Conservation (phyloP, 352 stramenopile species). For the Globisporangium apiculatum region DNA sequence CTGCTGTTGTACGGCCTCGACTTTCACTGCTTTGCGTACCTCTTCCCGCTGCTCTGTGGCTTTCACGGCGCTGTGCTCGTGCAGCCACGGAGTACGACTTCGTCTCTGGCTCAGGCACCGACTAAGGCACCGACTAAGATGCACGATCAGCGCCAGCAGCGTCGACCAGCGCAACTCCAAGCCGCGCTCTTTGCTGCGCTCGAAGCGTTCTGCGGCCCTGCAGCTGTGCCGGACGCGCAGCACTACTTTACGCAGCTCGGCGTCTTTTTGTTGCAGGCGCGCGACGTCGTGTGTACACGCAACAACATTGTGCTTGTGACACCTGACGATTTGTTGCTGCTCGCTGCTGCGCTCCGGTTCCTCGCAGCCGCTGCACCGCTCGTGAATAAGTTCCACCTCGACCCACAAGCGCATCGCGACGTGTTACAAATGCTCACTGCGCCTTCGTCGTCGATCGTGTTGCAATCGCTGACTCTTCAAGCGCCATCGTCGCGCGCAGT, state of each 20-base stretch:
- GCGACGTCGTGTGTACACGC: conserved; percentile 13
- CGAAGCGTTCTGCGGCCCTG: conserved; percentile 39
- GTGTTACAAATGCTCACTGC: conserved; percentile 26
- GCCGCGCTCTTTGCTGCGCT: conserved; percentile 40
- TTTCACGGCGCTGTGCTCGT: conserved; percentile 20
- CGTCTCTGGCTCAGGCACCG: not conserved
- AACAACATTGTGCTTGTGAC: not conserved
- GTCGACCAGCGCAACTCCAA: not conserved
- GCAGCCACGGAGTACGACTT: not conserved
- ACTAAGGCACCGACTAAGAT: not conserved
- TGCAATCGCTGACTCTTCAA: not conserved
- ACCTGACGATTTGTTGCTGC: conserved; percentile 9
- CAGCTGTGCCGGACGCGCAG: conserved; percentile 39
- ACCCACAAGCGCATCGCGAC: conserved; percentile 17
- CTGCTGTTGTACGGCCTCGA: conserved; percentile 59
- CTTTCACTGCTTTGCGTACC: conserved; percentile 61
- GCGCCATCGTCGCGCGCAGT: no score
- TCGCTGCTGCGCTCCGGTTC: conserved; percentile 40
- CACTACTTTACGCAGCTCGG: conserved; percentile 56
- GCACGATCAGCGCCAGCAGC: not conserved
- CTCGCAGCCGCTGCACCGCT: conserved; percentile 26
- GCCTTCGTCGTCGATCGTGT: conserved; percentile 1
- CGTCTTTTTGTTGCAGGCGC: conserved; percentile 41
- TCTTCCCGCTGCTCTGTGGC: conserved; percentile 46
- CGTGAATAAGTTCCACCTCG: conserved; percentile 49